Evolutionary conservation across 495 filamentous ascomycete genomes (phyloP), one percentile per base, ranked within the genome.

Genomic region (Ramalina intermedia): DNA sequence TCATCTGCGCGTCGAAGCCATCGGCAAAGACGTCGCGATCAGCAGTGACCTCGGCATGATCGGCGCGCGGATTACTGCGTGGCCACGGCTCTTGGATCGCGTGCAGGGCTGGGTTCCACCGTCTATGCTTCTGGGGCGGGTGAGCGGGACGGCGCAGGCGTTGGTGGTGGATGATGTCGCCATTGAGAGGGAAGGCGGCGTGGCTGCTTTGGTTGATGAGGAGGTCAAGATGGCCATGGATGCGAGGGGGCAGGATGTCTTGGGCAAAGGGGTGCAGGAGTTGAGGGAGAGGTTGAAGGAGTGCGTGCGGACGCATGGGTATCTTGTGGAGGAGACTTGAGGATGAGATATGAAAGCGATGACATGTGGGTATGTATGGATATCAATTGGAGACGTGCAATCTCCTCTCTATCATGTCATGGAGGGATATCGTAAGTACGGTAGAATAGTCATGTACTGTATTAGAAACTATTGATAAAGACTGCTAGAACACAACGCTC

Each of bases 121-220:
- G 7, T 9, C 14, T 14, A 5, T 17, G 21, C 44, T 75, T 54
- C 59, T 67, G 20, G 56, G 64, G 43, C 61, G 66, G 2, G 53
- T 82, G 44, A 47, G 46, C 35, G 60, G 60, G 48, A 60, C 68
- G 55, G 51, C 74, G 33, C 59, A 69, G 42, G 81, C 81, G 56
- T 50, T 84, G 57, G 61, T 59, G 9, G 48, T 70, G 45, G 81
- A 84, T 68, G 81, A 85, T 66, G 42, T 36, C 26, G 61, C 82
- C 58, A 76, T 84, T 44, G 48, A 58, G 47, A 59, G 58, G 21
- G 63, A 68, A 54, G 75, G 74, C 3, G 74, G 76, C 9, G 71
- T 74, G 2, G 43, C 57, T 37, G 65, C 60, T 14, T 63, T 87
- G 63, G 65, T 62, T 43, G 58, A 50, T 0, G 63, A 64, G 27